Percentiles rank a stretch among this genome's conserved stretches.
Conservation (phyloP, 2,329 filamentous ascomycete genomes). For the Eutypa lata region DNA sequence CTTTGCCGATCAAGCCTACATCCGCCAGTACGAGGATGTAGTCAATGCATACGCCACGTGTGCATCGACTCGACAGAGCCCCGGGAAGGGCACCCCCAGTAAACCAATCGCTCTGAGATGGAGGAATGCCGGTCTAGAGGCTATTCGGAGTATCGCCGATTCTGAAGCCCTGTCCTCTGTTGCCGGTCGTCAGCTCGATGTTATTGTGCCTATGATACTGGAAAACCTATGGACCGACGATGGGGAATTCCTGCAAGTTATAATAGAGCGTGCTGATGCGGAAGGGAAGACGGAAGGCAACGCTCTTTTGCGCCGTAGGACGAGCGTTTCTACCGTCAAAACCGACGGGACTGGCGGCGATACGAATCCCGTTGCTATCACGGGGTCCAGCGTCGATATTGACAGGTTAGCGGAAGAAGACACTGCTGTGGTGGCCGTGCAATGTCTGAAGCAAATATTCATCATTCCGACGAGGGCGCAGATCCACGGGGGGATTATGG, state of each 20-base stretch:
- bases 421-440: slow-evolving; percentile 77
- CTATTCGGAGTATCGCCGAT: slow-evolving; percentile 76
- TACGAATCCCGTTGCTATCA: slow-evolving; percentile 68
- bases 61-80: slow-evolving; percentile 60
- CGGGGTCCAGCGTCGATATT: slow-evolving; percentile 78
- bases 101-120: slow-evolving; percentile 76
- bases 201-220: slow-evolving; percentile 80
- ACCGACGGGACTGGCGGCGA: slow-evolving; percentile 64
- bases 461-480: slow-evolving; percentile 77
- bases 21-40: slow-evolving; percentile 77
- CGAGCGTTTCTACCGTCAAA: slow-evolving; percentile 75
- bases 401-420: slow-evolving; percentile 89
- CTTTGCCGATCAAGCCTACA: slow-evolving; percentile 80
- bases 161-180: slow-evolving; percentile 77
- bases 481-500: slow-evolving; percentile 71
- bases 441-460: slow-evolving; percentile 85
- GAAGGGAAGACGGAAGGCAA: slow-evolving; percentile 69
- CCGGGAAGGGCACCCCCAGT: slow-evolving; percentile 55
- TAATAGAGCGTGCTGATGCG: slow-evolving; percentile 65
- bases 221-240: slow-evolving; percentile 80
- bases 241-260: slow-evolving; percentile 63
- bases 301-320: slow-evolving; percentile 61
- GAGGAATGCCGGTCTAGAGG: slow-evolving; percentile 70
- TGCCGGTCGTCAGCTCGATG: slow-evolving; percentile 70
- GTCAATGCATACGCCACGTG: slow-evolving; percentile 77